Conservation (phyloP, 202 grass and related monocot genomes). For the Miscanthus sacchariflorus region DNA sequence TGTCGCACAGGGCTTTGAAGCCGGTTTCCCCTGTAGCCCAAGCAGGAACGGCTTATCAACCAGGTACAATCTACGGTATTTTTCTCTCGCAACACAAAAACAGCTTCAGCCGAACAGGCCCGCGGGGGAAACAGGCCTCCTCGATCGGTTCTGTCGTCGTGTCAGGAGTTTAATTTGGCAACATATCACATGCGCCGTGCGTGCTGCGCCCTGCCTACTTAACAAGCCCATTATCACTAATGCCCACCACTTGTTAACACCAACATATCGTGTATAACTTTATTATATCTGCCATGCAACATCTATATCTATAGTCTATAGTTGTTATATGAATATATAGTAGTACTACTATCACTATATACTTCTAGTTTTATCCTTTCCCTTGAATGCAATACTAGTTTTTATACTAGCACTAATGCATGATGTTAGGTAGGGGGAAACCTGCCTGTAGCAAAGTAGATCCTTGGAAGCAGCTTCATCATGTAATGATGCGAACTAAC, state of each 20-base stretch:
- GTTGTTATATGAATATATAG: not conserved
- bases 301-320: not conserved
- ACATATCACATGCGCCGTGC: constrained; percentile 29
- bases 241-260: constrained; percentile 1
- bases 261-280: not conserved
- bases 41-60: not conserved
- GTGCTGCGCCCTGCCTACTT: constrained; percentile 7
- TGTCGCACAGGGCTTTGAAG: not conserved
- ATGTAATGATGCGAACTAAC: constrained; percentile 34
- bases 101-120: too few species aligned
- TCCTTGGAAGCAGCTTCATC: constrained; percentile 12
- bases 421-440: constrained; percentile 14
- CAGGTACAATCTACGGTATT: too few species aligned
- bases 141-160: constrained; percentile 27
- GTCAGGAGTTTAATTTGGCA: constrained; percentile 34
- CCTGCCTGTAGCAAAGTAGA: constrained; percentile 18
- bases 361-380: not conserved
- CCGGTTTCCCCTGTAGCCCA: constrained; percentile 11
- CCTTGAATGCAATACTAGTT: not conserved
- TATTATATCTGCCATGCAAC: too few species aligned
- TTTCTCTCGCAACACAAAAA: too few species aligned
- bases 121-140: constrained; percentile 4
- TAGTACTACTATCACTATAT: not conserved
- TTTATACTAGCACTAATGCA: not conserved
- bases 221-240: constrained; percentile 14